These are phyloP conservation scores for Cyclanthera cordifolia DNA, from an alignment of 306 rosid species.

Conservation along the genomic window DNA sequence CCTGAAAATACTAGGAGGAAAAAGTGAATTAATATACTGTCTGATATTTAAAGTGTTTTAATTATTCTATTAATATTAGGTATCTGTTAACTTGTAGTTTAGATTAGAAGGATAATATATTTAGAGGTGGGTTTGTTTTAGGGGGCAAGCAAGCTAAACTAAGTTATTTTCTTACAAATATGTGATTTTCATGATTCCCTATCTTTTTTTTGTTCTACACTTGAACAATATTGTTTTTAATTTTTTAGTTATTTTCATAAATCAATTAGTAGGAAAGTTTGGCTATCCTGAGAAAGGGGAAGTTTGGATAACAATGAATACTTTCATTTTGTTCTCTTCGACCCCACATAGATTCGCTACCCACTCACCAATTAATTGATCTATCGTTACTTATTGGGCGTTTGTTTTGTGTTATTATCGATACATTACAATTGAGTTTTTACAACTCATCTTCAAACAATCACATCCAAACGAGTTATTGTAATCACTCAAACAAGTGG, in stretches of 20 bases:
- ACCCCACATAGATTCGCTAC: neutral
- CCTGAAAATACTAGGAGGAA: neutral
- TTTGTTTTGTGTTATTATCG: no score
- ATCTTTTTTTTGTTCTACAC: no score
- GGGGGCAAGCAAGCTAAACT: neutral
- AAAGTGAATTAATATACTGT: neutral
- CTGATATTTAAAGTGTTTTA: neutral
- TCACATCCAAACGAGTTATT: no score
- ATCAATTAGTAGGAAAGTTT: neutral
- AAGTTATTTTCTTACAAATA: neutral
- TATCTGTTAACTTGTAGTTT: neutral
- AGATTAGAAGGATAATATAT: neutral
- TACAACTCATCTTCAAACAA: no score
- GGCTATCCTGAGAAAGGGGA: no score
- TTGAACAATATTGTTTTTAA: neutral
- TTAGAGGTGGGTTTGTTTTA: neutral
- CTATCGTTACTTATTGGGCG: no score
- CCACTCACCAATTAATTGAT: neutral
- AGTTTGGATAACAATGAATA: neutral
- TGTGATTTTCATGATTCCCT: neutral
- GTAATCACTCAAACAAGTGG: no score
- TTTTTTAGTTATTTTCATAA: neutral
- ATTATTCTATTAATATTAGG: neutral
- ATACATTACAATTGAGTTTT: no score
- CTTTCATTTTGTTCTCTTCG: neutral